These are phyloP conservation scores for Endotrypanum monterogeii DNA, from an alignment of 208 protist species.

Conservation along the genomic window DNA sequence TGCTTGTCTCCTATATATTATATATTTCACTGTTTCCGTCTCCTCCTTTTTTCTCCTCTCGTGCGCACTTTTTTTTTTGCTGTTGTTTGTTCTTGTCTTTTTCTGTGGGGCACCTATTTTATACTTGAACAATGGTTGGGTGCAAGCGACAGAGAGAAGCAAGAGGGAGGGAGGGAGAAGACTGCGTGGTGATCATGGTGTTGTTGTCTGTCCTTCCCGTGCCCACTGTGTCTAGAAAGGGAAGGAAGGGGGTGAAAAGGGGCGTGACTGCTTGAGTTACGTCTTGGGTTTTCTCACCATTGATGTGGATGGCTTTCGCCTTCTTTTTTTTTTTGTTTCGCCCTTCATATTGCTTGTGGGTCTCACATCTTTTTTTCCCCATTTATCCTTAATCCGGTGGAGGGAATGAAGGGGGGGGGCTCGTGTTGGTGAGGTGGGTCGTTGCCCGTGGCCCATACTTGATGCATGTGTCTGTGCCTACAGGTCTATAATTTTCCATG, in stretches of 20 bases:
- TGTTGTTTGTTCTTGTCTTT: too few relatives aligned
- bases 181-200: not conserved
- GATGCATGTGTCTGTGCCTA: not conserved
- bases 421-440: not conserved
- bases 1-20: not conserved
- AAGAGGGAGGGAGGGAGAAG: not conserved
- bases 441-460: not conserved
- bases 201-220: not conserved
- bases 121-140: too few relatives aligned
- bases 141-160: not conserved
- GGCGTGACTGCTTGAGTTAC: conserved; percentile 5
- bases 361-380: not conserved
- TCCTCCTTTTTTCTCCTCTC: not conserved
- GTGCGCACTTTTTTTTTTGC: not conserved
- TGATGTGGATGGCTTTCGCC: conserved; percentile 12
- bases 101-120: too few relatives aligned
- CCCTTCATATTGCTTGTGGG: conserved; percentile 6
- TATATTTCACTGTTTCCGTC: not conserved
- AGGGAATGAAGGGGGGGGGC: not conserved
- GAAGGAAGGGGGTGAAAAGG: too few relatives aligned
- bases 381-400: too few relatives aligned
- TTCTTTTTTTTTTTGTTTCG: conserved; percentile 11
- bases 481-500: not conserved
- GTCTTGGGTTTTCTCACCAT: conserved; percentile 6
- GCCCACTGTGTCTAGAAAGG: too few relatives aligned